phyloP scores from a whole-genome alignment of 768 basidiomycete species.

The Coprinopsis marcescibilis region DNA sequence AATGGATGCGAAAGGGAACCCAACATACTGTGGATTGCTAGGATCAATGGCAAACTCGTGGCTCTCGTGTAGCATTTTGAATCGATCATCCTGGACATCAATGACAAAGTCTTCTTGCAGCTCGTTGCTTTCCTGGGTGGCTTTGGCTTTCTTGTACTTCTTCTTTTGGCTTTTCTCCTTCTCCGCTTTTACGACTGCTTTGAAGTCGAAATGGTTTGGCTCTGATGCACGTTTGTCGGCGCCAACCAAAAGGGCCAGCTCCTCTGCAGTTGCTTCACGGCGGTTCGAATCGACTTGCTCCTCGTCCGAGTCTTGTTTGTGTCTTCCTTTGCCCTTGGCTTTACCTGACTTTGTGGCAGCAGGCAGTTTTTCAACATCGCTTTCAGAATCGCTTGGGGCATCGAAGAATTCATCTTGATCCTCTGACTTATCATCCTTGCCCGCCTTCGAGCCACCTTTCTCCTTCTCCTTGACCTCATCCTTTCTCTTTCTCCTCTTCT shows the following conservation, averaged over 20 bases:
- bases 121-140: constrained; percentile 47
- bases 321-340: constrained; percentile 15
- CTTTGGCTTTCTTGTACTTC: constrained; percentile 31
- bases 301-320: constrained; percentile 13
- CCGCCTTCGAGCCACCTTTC: no score
- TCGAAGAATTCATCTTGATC: constrained; percentile 77
- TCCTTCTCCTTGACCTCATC: constrained; percentile 48
- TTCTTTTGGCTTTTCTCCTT: constrained; percentile 51
- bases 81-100: constrained; percentile 83
- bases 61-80: constrained; percentile 83
- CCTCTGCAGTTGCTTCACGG: constrained; percentile 48
- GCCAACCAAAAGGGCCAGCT: constrained; percentile 57
- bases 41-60: constrained; percentile 94
- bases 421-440: constrained; percentile 18
- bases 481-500: constrained; percentile 81
- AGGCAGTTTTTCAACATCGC: constrained; percentile 15
- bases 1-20: not conserved
- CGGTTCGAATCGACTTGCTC: constrained; percentile 20
- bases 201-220: constrained; percentile 84
- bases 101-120: constrained; percentile 78
- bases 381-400: constrained; percentile 37
- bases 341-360: constrained; percentile 15
- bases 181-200: constrained; percentile 82
- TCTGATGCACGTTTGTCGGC: constrained; percentile 50
- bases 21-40: constrained; percentile 83